A percentile compares a stretch with the other conserved stretches of the same genome.
Evolutionary conservation across 345 rosid genomes (phyloP).

Genomic region (Psidium guajava): DNA sequence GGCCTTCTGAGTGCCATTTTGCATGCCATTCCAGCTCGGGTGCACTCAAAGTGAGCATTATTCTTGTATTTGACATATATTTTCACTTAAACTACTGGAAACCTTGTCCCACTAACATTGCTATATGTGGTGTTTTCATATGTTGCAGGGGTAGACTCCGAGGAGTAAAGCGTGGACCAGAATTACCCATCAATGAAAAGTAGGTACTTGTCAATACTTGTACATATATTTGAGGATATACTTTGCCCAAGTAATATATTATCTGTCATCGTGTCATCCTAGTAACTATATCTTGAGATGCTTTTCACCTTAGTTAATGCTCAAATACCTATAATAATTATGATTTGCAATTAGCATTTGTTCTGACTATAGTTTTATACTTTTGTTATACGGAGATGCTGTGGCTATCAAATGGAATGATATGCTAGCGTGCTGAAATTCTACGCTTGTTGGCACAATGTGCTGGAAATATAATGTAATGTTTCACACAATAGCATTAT

Average conservation of each 20-base stretch:
- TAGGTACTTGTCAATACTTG: slow-evolving; percentile 18
- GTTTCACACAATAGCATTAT: neutral
- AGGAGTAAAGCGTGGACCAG: slow-evolving; percentile 36
- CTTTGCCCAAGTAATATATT: neutral
- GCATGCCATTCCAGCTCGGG: slow-evolving; percentile 88
- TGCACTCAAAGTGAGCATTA: slow-evolving; percentile 47
- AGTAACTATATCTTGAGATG: neutral
- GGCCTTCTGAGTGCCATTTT: slow-evolving; percentile 88
- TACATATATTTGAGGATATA: neutral
- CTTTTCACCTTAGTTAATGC: neutral
- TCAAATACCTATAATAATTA: neutral
- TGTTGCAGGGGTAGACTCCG: slow-evolving; percentile 35
- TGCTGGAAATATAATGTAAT: neutral
- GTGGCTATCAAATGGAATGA: neutral
- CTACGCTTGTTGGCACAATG: neutral
- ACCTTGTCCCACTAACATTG: neutral
- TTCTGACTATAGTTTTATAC: neutral
- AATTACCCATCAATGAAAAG: slow-evolving; percentile 68
- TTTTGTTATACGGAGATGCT: neutral
- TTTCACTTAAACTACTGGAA: neutral
- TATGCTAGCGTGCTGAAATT: neutral
- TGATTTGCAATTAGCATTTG: neutral
- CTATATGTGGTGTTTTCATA: neutral
- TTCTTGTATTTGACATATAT: neutral
- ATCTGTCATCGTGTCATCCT: neutral